phyloP scores from a whole-genome alignment of 2,329 filamentous ascomycete genomes.

The Colletotrichum simmondsii region DNA sequence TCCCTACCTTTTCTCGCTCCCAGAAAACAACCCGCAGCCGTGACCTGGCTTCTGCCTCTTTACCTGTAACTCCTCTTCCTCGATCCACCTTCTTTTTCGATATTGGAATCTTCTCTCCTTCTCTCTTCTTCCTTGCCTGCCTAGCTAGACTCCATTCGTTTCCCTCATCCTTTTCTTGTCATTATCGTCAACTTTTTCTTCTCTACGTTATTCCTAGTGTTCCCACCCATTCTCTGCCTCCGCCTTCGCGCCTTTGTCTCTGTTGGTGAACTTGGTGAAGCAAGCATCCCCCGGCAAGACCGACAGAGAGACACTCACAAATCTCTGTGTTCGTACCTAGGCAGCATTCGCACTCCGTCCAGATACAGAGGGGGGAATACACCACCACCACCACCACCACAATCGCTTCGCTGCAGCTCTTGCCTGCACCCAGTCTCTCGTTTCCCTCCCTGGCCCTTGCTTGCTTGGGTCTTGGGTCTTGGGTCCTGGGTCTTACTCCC shows the following conservation, averaged over 20 bases:
- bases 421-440: constrained; percentile 17
- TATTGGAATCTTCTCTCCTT: constrained; percentile 7
- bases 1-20: neutral
- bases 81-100: constrained; percentile 17
- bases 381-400: constrained; percentile 7
- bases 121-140: neutral
- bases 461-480: neutral
- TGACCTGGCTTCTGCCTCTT: constrained; percentile 16
- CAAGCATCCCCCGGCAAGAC: constrained; percentile 22
- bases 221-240: neutral
- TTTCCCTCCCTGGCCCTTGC: constrained; percentile 19
- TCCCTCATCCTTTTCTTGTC: constrained; percentile 2
- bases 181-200: neutral
- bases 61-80: constrained; percentile 28
- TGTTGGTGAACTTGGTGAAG: neutral
- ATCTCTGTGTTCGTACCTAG: neutral
- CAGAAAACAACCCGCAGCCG: neutral
- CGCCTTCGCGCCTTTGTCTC: neutral
- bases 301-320: neutral
- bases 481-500: constrained; percentile 6
- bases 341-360: neutral
- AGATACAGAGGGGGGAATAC: neutral
- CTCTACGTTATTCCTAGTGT: neutral
- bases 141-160: constrained; percentile 17
- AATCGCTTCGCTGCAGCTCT: constrained; percentile 26